Evolutionary conservation across 331 rosid species (phyloP).

Genomic region (Acacia concinna): DNA sequence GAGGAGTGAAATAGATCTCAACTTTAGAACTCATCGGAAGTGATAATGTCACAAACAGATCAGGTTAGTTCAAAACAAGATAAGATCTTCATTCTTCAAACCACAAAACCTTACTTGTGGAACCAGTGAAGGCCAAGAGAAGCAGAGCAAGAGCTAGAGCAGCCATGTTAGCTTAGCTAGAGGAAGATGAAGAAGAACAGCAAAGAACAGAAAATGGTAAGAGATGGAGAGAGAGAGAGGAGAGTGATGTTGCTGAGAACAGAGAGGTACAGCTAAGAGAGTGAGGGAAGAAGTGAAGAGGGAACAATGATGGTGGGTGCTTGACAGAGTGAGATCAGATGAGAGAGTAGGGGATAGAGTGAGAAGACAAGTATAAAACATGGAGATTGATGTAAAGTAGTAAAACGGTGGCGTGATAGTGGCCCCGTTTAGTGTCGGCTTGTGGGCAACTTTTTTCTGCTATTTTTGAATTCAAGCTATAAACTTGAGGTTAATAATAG

Average conservation of each 20-base stretch:
- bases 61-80: not conserved
- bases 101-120: constrained; percentile 55
- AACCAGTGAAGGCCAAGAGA: constrained; percentile 58
- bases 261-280: not conserved
- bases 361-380: constrained; percentile 28
- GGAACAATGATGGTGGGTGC: not conserved
- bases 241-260: not conserved
- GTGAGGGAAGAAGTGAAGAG: not conserved
- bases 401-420: constrained; percentile 39
- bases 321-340: constrained; percentile 13
- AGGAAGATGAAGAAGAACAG: constrained; percentile 24
- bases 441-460: constrained; percentile 15
- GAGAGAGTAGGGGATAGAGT: constrained; percentile 3
- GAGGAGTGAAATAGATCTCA: not conserved
- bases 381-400: constrained; percentile 33
- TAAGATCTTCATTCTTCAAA: constrained; percentile 22
- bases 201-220: constrained; percentile 20
- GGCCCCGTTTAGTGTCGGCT: constrained; percentile 50
- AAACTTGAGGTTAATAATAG: not conserved
- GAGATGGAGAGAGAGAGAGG: not conserved
- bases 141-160: constrained; percentile 50
- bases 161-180: constrained; percentile 44
- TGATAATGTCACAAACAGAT: not conserved
- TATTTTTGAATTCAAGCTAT: not conserved
- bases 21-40: not conserved